Base-by-base conservation (phyloP, 1,139 yeast genomes). In the Suhomyces bokatorum region DNA sequence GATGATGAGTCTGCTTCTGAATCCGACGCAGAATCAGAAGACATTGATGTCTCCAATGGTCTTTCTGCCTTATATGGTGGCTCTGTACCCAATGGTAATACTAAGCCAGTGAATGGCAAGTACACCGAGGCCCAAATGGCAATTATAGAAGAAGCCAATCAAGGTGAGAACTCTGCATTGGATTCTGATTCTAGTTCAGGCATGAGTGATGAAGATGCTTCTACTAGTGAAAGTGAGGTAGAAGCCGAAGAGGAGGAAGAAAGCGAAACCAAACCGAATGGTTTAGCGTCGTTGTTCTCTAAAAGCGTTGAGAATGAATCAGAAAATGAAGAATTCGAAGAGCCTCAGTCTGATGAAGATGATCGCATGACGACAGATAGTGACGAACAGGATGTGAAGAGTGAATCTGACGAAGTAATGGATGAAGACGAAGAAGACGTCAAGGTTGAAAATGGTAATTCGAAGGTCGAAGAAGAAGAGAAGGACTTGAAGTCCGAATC, bases 111-210 rank as follows among this genome's bases (percentile, higher is more conserved):
- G 8, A n/a, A 26, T n/a, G 40, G 30, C 6, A 74, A 67, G 27
- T 72, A 71, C 45, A 62, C 70, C 1, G 70, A 67, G 16, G 71
- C 67, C 35, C 72, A 73, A 45, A 61, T 63, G 41, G 51, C 56
- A 39, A 45, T 70, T 11, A 70, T 73, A 28, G 58, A 63, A 37
- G 47, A 59, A 31, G 39, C 45, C 1, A 49, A 52, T 3, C 58
- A 41, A 1, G 36, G 26, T 13, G 48, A 48, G 4, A 54, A 58
- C 17, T 40, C 60, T 1, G 45, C 55, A 15, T 52, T 62, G n/a
- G 67, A 60, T 14, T 62, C 66, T 1, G 67, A 62, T 33, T 55
- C 59, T 2, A 52, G 49, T 12, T 48, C 56, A 5, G 57, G 50
- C 47, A 43, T 36, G 45, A 50, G 39, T 41, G 44, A 33, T 29